Percentiles rank a stretch among this genome's conserved stretches.
Conservation (phyloP, 23 red algal species). For the Porphyridium purpureum region DNA sequence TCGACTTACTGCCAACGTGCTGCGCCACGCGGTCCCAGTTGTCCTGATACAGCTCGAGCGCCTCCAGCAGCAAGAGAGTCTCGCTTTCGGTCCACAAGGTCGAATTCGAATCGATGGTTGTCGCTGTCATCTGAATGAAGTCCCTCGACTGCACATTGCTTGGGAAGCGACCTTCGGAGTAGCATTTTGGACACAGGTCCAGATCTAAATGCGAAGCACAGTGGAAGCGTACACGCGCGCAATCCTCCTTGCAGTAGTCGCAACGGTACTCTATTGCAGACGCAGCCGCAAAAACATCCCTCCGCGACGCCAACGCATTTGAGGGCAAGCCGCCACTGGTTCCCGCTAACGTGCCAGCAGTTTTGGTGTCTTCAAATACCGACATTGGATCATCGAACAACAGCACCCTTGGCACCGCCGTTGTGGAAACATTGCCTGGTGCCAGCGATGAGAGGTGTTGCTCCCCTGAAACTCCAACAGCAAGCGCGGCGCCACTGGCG, state of each 20-base stretch:
- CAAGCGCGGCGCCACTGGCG: conserved; percentile 2
- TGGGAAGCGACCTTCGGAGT: conserved; percentile 61
- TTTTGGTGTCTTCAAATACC: conserved; percentile 10
- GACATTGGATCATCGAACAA: conserved; percentile 66
- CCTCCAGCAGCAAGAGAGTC: conserved; percentile 71
- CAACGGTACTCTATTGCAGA: conserved; percentile 77
- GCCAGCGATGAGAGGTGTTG: conserved; percentile 1
- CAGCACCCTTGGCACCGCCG: conserved; percentile 59
- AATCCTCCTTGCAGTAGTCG: conserved; percentile 75
- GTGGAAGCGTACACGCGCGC: conserved; percentile 71
- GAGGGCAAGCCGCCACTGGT: conserved; percentile 10
- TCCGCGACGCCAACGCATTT: conserved; percentile 31
- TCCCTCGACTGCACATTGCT: conserved; percentile 36
- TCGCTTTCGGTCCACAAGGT: conserved; percentile 76
- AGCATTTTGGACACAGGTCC: conserved; percentile 79
- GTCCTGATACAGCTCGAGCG: conserved; percentile 76
- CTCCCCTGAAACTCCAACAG: neutral
- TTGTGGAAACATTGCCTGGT: conserved; percentile 13
- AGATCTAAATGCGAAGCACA: conserved; percentile 56
- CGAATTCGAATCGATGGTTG: conserved; percentile 31
- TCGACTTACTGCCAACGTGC: conserved; percentile 69
- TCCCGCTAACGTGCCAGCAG: no score
- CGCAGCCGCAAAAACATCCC: conserved; percentile 68
- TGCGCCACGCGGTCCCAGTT: conserved; percentile 87
- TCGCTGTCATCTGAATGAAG: conserved; percentile 54